Percentiles rank a stretch among this genome's conserved stretches.
Evolutionary conservation across 495 filamentous ascomycete genomes (phyloP).

Genomic region (Immersiella caudata): DNA sequence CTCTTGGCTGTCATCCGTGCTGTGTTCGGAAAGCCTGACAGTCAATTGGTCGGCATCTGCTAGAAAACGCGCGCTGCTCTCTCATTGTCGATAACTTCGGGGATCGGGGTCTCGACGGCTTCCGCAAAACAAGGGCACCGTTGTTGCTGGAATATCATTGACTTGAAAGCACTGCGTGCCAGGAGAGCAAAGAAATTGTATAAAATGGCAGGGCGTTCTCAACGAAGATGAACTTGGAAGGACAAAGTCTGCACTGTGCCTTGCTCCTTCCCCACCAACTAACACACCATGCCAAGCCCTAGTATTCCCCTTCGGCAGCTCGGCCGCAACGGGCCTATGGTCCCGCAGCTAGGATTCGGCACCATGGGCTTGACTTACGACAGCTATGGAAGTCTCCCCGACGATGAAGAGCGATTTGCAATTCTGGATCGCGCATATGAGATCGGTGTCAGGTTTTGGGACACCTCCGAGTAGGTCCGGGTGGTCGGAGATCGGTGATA

Average conservation of each 20-base stretch:
- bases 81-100: neutral
- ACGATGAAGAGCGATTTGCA: slow-evolving; percentile 53
- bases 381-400: slow-evolving; percentile 43
- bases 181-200: neutral
- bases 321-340: slow-evolving; percentile 50
- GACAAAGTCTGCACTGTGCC: neutral
- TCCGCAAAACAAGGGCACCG: neutral
- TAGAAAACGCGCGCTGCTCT: neutral
- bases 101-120: neutral
- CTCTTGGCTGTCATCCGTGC: neutral
- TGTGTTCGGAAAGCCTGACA: neutral
- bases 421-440: slow-evolving; percentile 58
- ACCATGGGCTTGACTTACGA: slow-evolving; percentile 46
- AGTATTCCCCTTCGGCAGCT: slow-evolving; percentile 31
- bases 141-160: neutral
- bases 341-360: slow-evolving; percentile 55
- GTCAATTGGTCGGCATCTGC: neutral
- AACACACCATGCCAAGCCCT: slow-evolving; percentile 20
- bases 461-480: slow-evolving; percentile 44
- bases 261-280: neutral
- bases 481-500: neutral
- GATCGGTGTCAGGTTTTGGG: slow-evolving; percentile 62
- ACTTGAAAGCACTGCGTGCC: neutral
- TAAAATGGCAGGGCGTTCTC: neutral
- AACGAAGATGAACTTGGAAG: neutral